Base-by-base conservation (phyloP, 768 basidiomycete genomes). In the Termitomyces sp. region DNA sequence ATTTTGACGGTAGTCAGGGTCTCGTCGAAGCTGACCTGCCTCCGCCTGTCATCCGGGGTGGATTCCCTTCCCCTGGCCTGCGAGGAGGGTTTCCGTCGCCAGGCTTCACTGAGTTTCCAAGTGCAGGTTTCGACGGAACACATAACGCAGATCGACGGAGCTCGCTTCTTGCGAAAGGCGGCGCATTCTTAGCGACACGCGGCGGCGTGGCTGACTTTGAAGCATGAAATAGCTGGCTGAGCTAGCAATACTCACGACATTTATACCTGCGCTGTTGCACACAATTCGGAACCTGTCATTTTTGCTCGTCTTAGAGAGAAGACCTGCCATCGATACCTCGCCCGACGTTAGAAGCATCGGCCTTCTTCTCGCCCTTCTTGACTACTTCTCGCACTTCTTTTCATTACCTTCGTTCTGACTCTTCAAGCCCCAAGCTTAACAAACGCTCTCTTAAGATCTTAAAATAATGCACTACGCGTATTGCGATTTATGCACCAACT, bases 151-250 rank as follows among this genome's bases (percentile, higher is more conserved):
- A 60, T 27, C 47, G 63, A 47, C 41, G 61, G 18, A 45, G 65
- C 47, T 59, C 61, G 31, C 53, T 61, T 22, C 54, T 63, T 6
- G 58, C 58, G 3, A 58, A 41, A 49, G 62, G 64, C 30, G 65
- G 65, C 39, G 65, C 65, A 18, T 66, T 66, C 39, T 45, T 66
- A 18, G 65, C 65, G 13, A 64, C 57, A 12, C 56, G 65, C 3
- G 65, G 65, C 41, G 58, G 47, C 12, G 41, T 41, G 31, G 55
- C 42, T 24, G 55, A 54, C 18, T 13, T 54, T 15, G 63, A 61
- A n/a, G 58, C 33, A 49, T 61, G 53, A 63, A 49, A 15, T n/a
- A 22, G 6, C 22, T 12, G 22, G 42, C 12, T n/a, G 9, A 46
- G 18, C 11, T 30, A 18, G 9, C 37, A 30, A 27, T 36, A 51